These are phyloP conservation scores for Sporisorium sorghi DNA, from an alignment of 1,284 basidiomycete genomes.

Conservation along the genomic window DNA sequence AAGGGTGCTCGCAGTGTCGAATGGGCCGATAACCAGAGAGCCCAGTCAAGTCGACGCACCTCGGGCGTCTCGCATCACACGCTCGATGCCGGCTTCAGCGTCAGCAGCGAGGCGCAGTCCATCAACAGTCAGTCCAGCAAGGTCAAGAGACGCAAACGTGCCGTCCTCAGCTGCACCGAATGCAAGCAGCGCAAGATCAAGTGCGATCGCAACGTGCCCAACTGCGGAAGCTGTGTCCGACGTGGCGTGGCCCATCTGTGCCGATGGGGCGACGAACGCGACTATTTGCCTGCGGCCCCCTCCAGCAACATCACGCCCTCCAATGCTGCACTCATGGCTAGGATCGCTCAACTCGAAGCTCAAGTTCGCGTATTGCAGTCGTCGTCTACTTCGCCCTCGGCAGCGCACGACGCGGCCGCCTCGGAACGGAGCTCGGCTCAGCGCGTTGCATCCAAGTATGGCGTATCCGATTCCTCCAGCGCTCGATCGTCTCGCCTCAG, in stretches of 20 bases:
- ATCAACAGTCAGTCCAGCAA: constrained; percentile 28
- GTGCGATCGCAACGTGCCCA: constrained; percentile 58
- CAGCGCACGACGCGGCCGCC: constrained; percentile 11
- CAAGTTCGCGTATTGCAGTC: constrained; percentile 51
- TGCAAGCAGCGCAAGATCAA: constrained; percentile 61
- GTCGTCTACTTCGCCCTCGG: constrained; percentile 21
- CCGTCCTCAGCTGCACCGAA: constrained; percentile 55
- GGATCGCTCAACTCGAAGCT: constrained; percentile 51
- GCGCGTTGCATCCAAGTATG: constrained; percentile 12
- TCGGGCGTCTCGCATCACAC: constrained; percentile 31
- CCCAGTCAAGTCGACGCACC: constrained; percentile 27
- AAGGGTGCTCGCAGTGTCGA: constrained; percentile 13
- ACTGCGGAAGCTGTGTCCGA: constrained; percentile 53
- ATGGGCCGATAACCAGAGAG: constrained; percentile 25
- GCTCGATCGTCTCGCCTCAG: constrained; percentile 36
- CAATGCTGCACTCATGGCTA: constrained; percentile 52
- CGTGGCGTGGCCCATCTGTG: constrained; percentile 56
- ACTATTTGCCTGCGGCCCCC: constrained; percentile 33
- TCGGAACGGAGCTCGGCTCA: constrained; percentile 23
- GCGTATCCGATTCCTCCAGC: constrained; percentile 23
- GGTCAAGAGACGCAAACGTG: constrained; percentile 50
- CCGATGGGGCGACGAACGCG: constrained; percentile 59
- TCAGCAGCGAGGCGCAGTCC: constrained; percentile 14
- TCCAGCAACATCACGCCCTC: constrained; percentile 46
- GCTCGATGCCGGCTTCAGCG: constrained; percentile 15